Conservation (phyloP, 305 asterid genomes). For the Fraxinus sp. region DNA sequence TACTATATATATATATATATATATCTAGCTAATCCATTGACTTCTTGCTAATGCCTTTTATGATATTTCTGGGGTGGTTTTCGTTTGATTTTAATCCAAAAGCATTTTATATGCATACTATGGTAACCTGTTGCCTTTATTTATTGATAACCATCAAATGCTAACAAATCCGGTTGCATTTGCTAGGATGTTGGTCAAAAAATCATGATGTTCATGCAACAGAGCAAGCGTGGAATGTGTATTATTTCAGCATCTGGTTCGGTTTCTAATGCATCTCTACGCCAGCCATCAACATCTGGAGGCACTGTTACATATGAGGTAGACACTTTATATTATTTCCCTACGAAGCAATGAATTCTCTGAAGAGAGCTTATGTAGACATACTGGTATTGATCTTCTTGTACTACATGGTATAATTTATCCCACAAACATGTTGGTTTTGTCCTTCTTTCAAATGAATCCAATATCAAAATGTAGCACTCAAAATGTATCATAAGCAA, state of each 20-base stretch:
- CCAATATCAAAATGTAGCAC: neutral
- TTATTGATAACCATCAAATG: neutral
- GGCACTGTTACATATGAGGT: constrained; percentile 64
- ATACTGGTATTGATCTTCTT: neutral
- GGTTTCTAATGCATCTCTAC: constrained; percentile 57
- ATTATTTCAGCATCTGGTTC: constrained; percentile 62
- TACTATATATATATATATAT: neutral
- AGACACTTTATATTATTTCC: constrained; percentile 11
- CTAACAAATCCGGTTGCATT: constrained; percentile 23
- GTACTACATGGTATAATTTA: neutral
- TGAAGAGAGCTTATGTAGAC: neutral
- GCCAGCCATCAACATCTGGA: constrained; percentile 63
- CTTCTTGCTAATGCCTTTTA: neutral
- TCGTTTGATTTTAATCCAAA: neutral
- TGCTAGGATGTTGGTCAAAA: constrained; percentile 57
- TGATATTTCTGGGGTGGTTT: neutral
- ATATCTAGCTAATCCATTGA: neutral
- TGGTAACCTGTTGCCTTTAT: neutral
- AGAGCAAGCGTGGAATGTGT: constrained; percentile 54
- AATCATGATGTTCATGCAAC: constrained; percentile 51
- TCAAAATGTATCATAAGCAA: neutral
- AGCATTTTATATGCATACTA: neutral
- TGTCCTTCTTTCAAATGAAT: neutral
- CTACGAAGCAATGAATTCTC: neutral
- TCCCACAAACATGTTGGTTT: neutral